Percentiles rank a stretch among this genome's conserved stretches.
These are phyloP conservation scores for Mychonastes homosphaera DNA, from an alignment of 139 green algal genomes.

Conservation along the genomic window DNA sequence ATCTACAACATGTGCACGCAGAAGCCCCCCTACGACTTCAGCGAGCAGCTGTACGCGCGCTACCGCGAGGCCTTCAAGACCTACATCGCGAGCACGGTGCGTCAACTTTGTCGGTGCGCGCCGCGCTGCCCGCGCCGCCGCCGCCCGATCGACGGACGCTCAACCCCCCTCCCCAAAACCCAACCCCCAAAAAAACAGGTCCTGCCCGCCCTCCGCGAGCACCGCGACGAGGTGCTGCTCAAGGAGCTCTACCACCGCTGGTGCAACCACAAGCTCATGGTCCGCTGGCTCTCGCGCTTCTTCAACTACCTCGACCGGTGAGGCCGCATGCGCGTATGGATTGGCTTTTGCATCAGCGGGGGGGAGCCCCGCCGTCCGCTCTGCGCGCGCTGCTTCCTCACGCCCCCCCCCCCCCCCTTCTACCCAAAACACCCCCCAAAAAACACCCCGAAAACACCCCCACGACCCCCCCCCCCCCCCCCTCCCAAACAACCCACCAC, in stretches of 20 bases:
- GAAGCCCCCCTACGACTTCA: slow-evolving; percentile 97
- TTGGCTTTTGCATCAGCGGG: too few relatives aligned
- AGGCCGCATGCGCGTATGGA: too few relatives aligned
- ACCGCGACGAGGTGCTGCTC: slow-evolving; percentile 83
- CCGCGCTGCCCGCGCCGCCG: neutral
- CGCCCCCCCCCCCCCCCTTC: too few relatives aligned
- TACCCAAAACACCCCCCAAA: too few relatives aligned
- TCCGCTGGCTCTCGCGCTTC: slow-evolving; percentile 93
- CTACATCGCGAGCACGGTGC: slow-evolving; percentile 86
- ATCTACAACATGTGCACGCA: slow-evolving; percentile 99
- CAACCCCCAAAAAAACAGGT: too few relatives aligned
- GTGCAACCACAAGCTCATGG: slow-evolving; percentile 98
- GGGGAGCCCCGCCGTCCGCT: too few relatives aligned
- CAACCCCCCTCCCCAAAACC: too few relatives aligned
- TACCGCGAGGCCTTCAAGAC: slow-evolving; percentile 83
- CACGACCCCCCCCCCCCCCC: neutral
- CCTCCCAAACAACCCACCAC: neutral
- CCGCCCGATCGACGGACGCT: too few relatives aligned
- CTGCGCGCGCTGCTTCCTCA: too few relatives aligned
- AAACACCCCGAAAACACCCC: too few relatives aligned
- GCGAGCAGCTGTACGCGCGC: slow-evolving; percentile 85
- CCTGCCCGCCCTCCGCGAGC: slow-evolving; percentile 64
- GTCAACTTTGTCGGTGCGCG: too few relatives aligned
- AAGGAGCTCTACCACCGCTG: slow-evolving; percentile 81
- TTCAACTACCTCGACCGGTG: slow-evolving; percentile 99